Conservation (phyloP, 805 yeast genomes). For the Komagataella pastoris region DNA sequence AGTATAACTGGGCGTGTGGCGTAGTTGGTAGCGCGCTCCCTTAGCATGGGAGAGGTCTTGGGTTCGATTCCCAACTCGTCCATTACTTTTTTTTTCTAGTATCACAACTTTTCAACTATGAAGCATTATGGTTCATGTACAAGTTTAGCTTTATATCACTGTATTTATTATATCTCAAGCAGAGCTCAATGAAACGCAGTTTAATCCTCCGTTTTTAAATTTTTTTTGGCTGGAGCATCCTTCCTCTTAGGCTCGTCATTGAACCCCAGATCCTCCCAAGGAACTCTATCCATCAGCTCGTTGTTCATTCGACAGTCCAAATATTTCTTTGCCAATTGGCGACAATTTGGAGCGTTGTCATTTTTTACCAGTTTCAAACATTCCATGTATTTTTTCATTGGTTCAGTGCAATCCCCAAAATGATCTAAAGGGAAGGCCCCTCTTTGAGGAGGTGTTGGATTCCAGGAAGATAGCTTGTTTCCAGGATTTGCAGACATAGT, state of each 20-base stretch:
- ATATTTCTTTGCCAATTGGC: conserved; percentile 71
- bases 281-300: conserved; percentile 22
- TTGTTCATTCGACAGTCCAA: conserved; percentile 84
- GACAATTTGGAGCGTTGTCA: conserved; percentile 83
- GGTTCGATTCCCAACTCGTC: conserved; percentile 76
- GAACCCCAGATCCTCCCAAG: conserved; percentile 22
- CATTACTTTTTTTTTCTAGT: conserved; percentile 21
- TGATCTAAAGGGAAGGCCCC: conserved; percentile 96
- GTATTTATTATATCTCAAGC: conserved; percentile 68
- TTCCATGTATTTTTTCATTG: conserved; percentile 62
- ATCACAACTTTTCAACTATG: not conserved
- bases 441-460: conserved; percentile 82
- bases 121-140: not conserved
- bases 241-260: conserved; percentile 13
- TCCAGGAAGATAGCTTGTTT: not conserved
- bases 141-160: conserved; percentile 6
- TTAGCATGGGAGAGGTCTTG: conserved; percentile 75
- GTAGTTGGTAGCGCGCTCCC: conserved; percentile 78
- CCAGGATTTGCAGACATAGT: not conserved
- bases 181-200: conserved; percentile 12
- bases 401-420: conserved; percentile 61
- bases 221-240: not conserved
- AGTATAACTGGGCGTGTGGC: conserved; percentile 51
- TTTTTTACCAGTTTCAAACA: conserved; percentile 72
- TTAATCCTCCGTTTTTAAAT: too few relatives aligned